Conservation (phyloP, 768 basidiomycete species). For the Suillus placidus region DNA sequence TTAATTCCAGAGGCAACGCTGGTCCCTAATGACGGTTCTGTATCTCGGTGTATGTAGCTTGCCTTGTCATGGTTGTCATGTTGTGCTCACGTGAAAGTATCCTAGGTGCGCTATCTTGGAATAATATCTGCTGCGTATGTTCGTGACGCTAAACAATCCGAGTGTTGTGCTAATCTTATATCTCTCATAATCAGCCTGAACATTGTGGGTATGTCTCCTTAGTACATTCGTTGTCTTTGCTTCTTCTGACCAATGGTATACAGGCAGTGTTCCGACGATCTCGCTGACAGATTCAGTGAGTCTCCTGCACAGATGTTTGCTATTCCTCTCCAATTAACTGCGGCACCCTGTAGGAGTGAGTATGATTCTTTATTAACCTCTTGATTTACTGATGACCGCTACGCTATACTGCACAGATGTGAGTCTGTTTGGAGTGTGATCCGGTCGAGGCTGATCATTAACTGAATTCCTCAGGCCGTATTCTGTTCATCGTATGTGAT, state of each 20-base stretch:
- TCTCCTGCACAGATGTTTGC: background rate
- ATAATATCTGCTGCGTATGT: background rate
- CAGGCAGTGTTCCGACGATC: background rate
- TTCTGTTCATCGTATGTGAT: rapidly evolving
- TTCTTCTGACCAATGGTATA: background rate
- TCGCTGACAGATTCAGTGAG: background rate
- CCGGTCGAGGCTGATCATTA: background rate
- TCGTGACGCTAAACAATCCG: background rate
- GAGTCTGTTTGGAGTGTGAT: background rate
- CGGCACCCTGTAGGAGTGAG: background rate
- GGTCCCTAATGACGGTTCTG: background rate
- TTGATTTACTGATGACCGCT: background rate
- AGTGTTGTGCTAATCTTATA: background rate
- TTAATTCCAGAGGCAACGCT: background rate
- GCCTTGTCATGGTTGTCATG: background rate
- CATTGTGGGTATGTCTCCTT: background rate
- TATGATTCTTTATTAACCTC: background rate
- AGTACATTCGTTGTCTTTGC: background rate
- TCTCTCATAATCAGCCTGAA: background rate
- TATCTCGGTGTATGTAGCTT: background rate
- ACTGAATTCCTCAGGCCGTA: background rate
- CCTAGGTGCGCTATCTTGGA: background rate
- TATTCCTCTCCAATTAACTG: background rate
- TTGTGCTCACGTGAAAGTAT: background rate
- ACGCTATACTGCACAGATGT: background rate